Evolutionary conservation across 2,329 filamentous ascomycete genomes (phyloP), one percentile per base, ranked within the genome.

Genomic region (Lachnellula arida): DNA sequence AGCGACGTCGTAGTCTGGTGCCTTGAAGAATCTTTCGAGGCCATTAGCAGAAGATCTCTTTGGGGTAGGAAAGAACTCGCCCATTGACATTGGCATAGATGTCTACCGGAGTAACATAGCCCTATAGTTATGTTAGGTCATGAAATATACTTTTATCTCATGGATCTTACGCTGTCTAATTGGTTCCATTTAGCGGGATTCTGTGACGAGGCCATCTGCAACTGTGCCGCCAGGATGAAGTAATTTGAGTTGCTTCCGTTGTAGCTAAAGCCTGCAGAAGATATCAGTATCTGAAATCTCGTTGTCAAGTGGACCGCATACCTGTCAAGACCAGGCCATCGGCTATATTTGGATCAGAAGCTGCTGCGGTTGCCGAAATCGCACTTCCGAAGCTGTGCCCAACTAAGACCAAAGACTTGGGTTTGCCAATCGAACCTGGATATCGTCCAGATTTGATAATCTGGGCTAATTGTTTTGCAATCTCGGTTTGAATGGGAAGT

Each of bases 361-460:
- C 74, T 9, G 78, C 76, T 22, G 86, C 73, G 49, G 71, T 76
- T 68, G 81, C 84, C 3, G 76, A 79, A 61, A 82, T 79, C 9
- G 77, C 69, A 0, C 81, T 82, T 37, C 84, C 84, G 61, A 83
- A 86, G 0, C 80, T 84, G 72, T 87, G 83, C 11, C 84, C 84
- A 15, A 84, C 74, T 65, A 87, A 82, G 14, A 82, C 72, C 23
- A 81, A 71, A 63, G 78, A 75, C 7, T 54, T 40, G 17, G 66
- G 47, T 44, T 44, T 19, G 15, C 42, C 42, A 17, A 44, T 44
- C 37, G 49, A 47, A 44, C 51, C 60, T 17, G 42, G 42, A 22
- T 19, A 44, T 17, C 12, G 25, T 78, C 53, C 52, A 35, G 56
- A 61, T 32, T 56, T 55, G 14, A 59, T 57, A 32, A 57, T 25